Conservation (phyloP, 495 filamentous ascomycete species). For the Daldinia bambusicola region DNA sequence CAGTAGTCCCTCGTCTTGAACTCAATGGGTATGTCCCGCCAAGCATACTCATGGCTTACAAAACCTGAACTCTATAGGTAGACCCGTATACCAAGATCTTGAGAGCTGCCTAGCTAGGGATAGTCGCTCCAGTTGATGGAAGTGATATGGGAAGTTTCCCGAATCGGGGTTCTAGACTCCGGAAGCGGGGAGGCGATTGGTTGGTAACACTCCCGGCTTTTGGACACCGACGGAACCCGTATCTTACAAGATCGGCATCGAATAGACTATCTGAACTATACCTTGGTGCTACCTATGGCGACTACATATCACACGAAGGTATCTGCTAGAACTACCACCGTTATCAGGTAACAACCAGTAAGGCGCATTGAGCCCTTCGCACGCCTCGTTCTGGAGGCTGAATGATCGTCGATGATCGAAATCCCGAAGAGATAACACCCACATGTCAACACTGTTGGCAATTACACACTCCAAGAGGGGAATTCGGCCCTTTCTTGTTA, state of each 20-base stretch:
- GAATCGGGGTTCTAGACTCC: slow-evolving; percentile 20
- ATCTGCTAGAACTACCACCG: slow-evolving; percentile 6
- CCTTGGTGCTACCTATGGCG: slow-evolving; percentile 12
- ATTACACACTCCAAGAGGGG: slow-evolving; percentile 5
- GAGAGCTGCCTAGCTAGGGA: slow-evolving; percentile 38
- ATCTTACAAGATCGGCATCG: slow-evolving; percentile 28
- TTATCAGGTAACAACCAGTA: slow-evolving; percentile 13
- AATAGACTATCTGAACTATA: slow-evolving; percentile 16
- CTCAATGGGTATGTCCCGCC: slow-evolving; percentile 9
- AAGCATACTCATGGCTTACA: slow-evolving; percentile 11
- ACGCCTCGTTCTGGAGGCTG: slow-evolving; percentile 39
- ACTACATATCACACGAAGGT: slow-evolving; percentile 9
- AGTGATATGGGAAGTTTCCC: slow-evolving; percentile 29
- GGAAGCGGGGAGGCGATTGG: slow-evolving; percentile 28
- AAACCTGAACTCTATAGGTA: slow-evolving; percentile 6
- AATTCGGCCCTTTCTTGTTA: slow-evolving; percentile 40
- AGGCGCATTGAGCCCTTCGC: slow-evolving; percentile 22
- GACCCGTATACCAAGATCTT: not conserved
- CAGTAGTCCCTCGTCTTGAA: slow-evolving; percentile 1
- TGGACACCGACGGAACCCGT: slow-evolving; percentile 37
- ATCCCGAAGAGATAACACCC: slow-evolving; percentile 16
- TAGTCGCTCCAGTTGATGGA: slow-evolving; percentile 13
- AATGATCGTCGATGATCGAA: slow-evolving; percentile 32
- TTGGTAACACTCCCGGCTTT: slow-evolving; percentile 11
- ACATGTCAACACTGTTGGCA: slow-evolving; percentile 8